Evolutionary conservation across 1,139 yeast species (phyloP).

Genomic region (Candida frijolesensis): DNA sequence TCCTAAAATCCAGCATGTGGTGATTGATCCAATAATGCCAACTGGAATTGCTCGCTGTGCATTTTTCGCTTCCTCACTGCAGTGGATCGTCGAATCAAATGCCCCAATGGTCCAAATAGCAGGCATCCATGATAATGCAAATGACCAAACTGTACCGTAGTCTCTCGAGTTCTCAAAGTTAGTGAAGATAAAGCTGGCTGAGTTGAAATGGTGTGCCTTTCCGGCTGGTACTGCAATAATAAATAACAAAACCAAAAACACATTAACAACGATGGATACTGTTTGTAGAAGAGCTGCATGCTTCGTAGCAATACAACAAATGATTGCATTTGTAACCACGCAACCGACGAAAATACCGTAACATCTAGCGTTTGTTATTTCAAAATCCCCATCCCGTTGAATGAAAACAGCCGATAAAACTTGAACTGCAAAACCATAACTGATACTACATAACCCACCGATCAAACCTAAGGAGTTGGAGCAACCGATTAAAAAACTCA

Average conservation of each 20-base stretch:
- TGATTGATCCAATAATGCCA: constrained; percentile 54
- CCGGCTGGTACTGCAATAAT: constrained; percentile 70
- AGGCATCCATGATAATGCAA: constrained; percentile 61
- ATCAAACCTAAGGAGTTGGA: constrained; percentile 38
- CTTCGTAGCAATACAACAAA: constrained; percentile 37
- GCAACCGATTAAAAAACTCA: constrained; percentile 49
- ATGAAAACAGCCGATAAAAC: constrained; percentile 37
- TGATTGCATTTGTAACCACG: constrained; percentile 27
- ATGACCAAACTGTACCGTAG: constrained; percentile 73
- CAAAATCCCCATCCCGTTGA: constrained; percentile 32
- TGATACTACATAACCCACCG: constrained; percentile 41
- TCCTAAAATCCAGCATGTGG: constrained; percentile 63
- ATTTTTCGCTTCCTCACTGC: constrained; percentile 70
- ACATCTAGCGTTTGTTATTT: constrained; percentile 30
- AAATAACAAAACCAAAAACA: constrained; percentile 56
- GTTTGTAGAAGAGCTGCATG: constrained; percentile 62
- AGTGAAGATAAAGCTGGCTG: constrained; percentile 53
- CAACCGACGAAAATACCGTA: constrained; percentile 44
- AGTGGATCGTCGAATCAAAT: constrained; percentile 72
- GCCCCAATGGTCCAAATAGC: constrained; percentile 73
- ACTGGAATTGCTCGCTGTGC: constrained; percentile 68
- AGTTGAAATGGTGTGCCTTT: constrained; percentile 31
- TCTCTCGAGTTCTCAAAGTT: constrained; percentile 53
- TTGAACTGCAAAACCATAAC: constrained; percentile 41
- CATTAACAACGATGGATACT: constrained; percentile 57